phyloP scores from a whole-genome alignment of 441 rosid species.

The Populus hybrid region DNA sequence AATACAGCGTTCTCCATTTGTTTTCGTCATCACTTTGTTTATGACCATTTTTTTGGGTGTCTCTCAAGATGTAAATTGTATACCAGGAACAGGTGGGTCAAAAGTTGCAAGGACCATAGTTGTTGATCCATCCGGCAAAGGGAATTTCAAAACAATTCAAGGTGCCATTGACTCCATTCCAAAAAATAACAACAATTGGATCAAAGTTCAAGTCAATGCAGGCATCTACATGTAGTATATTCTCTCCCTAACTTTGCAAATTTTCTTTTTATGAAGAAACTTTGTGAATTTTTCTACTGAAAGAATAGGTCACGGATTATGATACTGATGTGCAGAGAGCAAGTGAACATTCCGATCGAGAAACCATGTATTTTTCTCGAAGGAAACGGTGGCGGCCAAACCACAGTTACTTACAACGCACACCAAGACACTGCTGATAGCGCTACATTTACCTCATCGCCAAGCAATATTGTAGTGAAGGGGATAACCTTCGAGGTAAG shows the following conservation, averaged over 20 bases:
- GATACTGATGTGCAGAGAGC: not conserved
- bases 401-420: not conserved
- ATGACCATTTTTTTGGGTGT: too few species aligned
- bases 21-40: too few species aligned
- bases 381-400: not conserved
- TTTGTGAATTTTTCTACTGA: too few species aligned
- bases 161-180: not conserved
- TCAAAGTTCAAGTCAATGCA: not conserved
- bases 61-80: too few species aligned
- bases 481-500: not conserved
- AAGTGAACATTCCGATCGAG: not conserved
- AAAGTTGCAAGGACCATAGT: not conserved
- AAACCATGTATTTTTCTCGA: not conserved
- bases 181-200: not conserved
- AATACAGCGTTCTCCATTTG: too few species aligned
- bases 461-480: not conserved
- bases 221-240: not conserved
- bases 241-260: too few species aligned
- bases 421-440: not conserved
- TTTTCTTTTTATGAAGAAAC: too few species aligned
- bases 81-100: too few species aligned
- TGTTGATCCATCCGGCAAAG: not conserved
- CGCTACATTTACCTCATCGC: not conserved
- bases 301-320: too few species aligned
- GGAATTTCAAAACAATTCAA: not conserved